These are phyloP conservation scores for Themeda triandra DNA, from an alignment of 176 grass and related monocot genomes.

Conservation along the genomic window DNA sequence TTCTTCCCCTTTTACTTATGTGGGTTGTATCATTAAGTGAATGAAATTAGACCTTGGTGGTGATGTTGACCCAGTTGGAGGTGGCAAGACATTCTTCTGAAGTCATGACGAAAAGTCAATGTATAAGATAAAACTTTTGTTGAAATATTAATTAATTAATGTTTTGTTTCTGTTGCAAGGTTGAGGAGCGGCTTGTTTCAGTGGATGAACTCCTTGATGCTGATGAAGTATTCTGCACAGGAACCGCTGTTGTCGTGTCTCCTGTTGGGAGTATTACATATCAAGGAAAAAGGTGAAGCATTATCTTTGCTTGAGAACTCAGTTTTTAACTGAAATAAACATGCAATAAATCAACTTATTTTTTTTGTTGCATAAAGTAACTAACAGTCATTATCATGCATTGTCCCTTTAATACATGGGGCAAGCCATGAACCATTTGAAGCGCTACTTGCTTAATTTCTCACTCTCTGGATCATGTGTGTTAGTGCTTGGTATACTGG, in stretches of 20 bases:
- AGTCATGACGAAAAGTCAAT: background rate
- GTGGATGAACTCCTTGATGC: conserved; percentile 88
- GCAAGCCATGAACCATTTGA: background rate
- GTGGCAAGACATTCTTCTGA: background rate
- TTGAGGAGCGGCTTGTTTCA: conserved; percentile 73
- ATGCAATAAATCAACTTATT: background rate
- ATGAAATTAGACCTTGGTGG: background rate
- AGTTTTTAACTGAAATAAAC: background rate
- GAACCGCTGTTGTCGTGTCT: conserved; percentile 85
- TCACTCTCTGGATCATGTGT: background rate
- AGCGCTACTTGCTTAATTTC: background rate
- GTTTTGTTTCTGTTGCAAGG: conserved; percentile 46
- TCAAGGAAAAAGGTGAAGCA: conserved; percentile 66
- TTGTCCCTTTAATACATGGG: background rate
- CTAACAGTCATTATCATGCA: background rate
- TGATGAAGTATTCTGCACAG: conserved; percentile 93
- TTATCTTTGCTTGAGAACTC: background rate
- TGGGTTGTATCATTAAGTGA: background rate
- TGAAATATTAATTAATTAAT: background rate
- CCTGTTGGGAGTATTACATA: conserved; percentile 94
- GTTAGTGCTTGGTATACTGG: background rate
- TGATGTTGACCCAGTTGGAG: background rate
- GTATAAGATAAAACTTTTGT: background rate
- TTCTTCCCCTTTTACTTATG: background rate
- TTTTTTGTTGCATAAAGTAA: background rate